Percentiles rank a stretch among this genome's conserved stretches.
Evolutionary conservation across 352 stramenopile genomes (phyloP).

Genomic region (Thalassiosira oceanica): DNA sequence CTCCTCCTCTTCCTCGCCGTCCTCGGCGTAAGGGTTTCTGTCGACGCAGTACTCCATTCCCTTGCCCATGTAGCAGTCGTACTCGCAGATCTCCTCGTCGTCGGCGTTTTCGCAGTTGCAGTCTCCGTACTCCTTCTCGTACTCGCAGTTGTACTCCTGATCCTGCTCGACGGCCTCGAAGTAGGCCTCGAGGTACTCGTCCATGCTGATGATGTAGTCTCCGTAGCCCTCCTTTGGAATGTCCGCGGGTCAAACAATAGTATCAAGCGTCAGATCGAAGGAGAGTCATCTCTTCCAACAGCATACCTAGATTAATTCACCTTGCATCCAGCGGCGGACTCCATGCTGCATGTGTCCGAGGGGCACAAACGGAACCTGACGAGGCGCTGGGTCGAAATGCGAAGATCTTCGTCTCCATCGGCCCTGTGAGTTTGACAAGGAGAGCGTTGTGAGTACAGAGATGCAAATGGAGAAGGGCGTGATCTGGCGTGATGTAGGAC

Average conservation of each 20-base stretch:
- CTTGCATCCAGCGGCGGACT: conserved; percentile 13
- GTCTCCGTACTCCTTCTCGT: conserved; percentile 39
- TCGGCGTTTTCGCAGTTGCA: conserved; percentile 41
- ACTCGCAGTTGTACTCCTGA: conserved; percentile 51
- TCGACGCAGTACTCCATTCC: conserved; percentile 19
- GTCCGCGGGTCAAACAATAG: too few relatives aligned
- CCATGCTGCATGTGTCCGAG: conserved; percentile 19
- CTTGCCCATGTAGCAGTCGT: conserved; percentile 7
- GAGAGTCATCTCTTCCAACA: too few relatives aligned
- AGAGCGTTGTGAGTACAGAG: too few relatives aligned
- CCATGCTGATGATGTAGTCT: conserved; percentile 69
- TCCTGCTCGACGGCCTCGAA: conserved; percentile 45
- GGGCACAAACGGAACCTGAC: conserved; percentile 72
- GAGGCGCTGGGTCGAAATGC: conserved; percentile 57
- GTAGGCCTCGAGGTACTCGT: conserved; percentile 59
- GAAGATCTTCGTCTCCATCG: conserved; percentile 54
- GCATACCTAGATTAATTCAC: too few relatives aligned
- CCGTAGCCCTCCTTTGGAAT: too few relatives aligned
- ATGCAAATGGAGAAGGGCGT: too few relatives aligned
- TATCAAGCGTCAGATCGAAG: too few relatives aligned
- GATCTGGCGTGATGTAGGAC: too few relatives aligned
- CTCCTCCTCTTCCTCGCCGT: conserved; percentile 24
- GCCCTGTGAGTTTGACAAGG: too few relatives aligned
- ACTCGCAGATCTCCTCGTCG: conserved; percentile 19
- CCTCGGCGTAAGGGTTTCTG: conserved; percentile 37